Evolutionary conservation across 1,284 basidiomycete genomes (phyloP), one percentile per base, ranked within the genome.

Genomic region (Abortiporus biennis): DNA sequence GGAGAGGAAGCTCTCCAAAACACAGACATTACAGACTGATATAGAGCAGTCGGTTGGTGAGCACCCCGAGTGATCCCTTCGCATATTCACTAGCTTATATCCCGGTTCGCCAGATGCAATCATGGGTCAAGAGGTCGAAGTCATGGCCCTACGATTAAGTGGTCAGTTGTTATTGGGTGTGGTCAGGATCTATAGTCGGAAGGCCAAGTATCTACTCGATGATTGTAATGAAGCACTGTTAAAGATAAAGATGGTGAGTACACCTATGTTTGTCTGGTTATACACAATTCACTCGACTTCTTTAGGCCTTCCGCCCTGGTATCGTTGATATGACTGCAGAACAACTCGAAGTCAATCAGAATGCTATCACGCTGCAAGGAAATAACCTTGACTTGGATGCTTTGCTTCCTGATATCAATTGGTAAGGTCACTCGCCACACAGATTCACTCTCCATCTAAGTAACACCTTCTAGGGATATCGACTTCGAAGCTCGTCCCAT

Each of bases 1-100:
- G 82, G 93, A 98, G 66, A 82, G 92, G 57, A 97, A 97, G 71
- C 80, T 99, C 55, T 93, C 90, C 57, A 99, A 99, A 66, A 83
- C 87, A 23, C 91, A 95, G 61, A 91, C 94, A 1, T 69, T 97
- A 1, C 88, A 93, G 57, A 93, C 94, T 0, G 91, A 95, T 63
- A 95, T 99, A 44, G 90, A 86, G 47, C 83, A 96, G 62, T 90
- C 89, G 46, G 90, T 93, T 54, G 89, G 92, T 91, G 53, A 8
- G 48, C 40, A 17, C 16, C 17, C 17, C 15, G 24, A 20, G 6
- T 29, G 24, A 17, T 20, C 36, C 23, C 30, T 31, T 17, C 17
- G 15, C 3, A 23, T 31, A n/a, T n/a, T n/a, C n/a, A n/a, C n/a
- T n/a, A n/a, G n/a, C n/a, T n/a, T n/a, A n/a, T n/a, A n/a, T n/a